Evolutionary conservation across 2,329 filamentous ascomycete species (phyloP).

Genomic region (Colletotrichum musicola): DNA sequence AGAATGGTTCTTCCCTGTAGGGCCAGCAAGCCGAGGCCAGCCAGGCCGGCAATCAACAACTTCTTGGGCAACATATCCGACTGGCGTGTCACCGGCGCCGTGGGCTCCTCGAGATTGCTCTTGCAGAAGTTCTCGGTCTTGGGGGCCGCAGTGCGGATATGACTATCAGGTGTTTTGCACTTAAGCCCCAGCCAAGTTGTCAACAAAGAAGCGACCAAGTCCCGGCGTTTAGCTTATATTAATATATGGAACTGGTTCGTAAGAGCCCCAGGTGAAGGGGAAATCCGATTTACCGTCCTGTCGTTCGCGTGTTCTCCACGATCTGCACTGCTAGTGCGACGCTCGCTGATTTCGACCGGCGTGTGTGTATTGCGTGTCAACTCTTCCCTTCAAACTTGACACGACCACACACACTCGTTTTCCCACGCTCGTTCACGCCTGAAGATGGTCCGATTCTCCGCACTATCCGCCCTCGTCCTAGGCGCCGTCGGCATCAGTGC

Average conservation of each 20-base stretch:
- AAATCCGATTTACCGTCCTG: not conserved
- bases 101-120: conserved; percentile 22
- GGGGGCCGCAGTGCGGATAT: conserved; percentile 6
- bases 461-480: conserved; percentile 19
- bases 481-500: conserved; percentile 2
- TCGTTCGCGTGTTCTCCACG: not conserved
- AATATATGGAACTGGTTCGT: conserved; percentile 17
- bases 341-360: not conserved
- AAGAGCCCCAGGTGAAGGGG: conserved; percentile 1
- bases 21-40: not conserved
- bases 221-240: conserved; percentile 32
- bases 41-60: conserved; percentile 2
- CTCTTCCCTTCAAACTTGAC: not conserved
- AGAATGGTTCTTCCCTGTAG: conserved; percentile 6
- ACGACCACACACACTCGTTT: not conserved
- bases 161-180: not conserved
- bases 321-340: not conserved
- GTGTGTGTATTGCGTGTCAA: not conserved
- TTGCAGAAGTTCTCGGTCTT: conserved; percentile 12
- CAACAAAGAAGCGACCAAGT: conserved; percentile 9
- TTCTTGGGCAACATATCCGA: conserved; percentile 25
- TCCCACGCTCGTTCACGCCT: too few relatives aligned
- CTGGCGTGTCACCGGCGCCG: conserved; percentile 1
- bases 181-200: not conserved
- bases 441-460: conserved; percentile 19